Percentiles rank a stretch among this genome's conserved stretches.
These are phyloP conservation scores for Mycena vitilis DNA, from an alignment of 768 basidiomycete genomes.

Conservation along the genomic window DNA sequence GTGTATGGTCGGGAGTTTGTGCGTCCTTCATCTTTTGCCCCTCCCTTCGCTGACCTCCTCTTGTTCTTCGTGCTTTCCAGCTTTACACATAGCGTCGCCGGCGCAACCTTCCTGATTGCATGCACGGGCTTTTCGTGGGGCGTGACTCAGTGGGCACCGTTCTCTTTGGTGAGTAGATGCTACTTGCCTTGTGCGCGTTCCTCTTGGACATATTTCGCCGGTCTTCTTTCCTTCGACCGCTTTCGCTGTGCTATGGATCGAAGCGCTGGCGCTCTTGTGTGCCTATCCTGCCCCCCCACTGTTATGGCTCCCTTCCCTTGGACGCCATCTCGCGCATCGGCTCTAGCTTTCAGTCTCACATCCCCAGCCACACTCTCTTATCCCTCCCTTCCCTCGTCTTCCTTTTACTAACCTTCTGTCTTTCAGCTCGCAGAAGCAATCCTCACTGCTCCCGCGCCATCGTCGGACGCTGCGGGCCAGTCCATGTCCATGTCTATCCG, in stretches of 20 bases:
- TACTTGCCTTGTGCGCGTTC: neutral
- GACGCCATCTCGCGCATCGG: too few relatives aligned
- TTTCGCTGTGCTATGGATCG: too few relatives aligned
- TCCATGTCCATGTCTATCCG: slow-evolving; percentile 47
- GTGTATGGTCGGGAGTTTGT: slow-evolving; percentile 90
- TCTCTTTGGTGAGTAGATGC: slow-evolving; percentile 73
- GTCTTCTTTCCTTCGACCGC: too few relatives aligned
- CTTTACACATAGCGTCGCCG: slow-evolving; percentile 74
- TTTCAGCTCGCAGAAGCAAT: slow-evolving; percentile 87
- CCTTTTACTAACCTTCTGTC: neutral
- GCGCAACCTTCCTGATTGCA: slow-evolving; percentile 81
- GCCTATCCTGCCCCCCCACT: too few relatives aligned
- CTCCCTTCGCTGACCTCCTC: neutral
- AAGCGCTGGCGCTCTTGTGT: too few relatives aligned
- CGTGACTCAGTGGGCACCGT: slow-evolving; percentile 92
- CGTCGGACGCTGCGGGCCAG: slow-evolving; percentile 43
- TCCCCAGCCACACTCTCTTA: neutral
- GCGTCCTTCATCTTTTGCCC: slow-evolving; percentile 42
- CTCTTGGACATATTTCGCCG: too few relatives aligned
- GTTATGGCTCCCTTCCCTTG: too few relatives aligned
- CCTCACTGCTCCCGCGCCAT: slow-evolving; percentile 66
- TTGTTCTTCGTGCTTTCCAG: slow-evolving; percentile 51
- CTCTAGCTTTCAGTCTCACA: too few relatives aligned
- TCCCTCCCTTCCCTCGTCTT: neutral
- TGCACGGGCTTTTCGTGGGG: slow-evolving; percentile 94